Conservation (phyloP, 371 early-diverging fungal genomes). For the Spiromyces aspiralis region DNA sequence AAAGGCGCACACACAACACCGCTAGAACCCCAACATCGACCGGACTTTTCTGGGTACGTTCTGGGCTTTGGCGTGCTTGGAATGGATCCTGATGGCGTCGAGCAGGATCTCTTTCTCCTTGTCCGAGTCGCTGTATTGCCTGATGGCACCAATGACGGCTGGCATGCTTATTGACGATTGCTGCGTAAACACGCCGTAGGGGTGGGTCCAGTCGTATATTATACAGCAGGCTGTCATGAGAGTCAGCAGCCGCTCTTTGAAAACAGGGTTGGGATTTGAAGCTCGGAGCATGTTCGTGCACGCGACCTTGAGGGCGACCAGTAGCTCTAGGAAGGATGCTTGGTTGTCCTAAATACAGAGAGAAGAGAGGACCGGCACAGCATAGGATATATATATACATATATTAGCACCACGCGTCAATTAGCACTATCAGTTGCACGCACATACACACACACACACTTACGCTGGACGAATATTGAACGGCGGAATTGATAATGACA, state of each 20-base stretch:
- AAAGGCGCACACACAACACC: no score
- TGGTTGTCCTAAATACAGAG: not conserved
- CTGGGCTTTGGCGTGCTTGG: not conserved
- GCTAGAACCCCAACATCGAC: not conserved
- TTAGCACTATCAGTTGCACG: no score
- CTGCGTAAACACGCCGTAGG: not conserved
- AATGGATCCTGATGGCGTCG: not conserved
- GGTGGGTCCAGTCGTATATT: not conserved
- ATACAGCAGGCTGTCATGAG: not conserved
- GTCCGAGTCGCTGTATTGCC: not conserved
- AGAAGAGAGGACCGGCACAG: no score
- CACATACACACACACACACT: no score
- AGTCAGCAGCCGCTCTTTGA: not conserved
- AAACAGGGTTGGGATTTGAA: not conserved
- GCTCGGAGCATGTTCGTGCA: not conserved
- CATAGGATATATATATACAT: no score
- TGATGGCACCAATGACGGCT: not conserved
- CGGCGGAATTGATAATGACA: constrained; percentile 26
- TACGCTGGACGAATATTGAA: not conserved
- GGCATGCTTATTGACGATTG: not conserved
- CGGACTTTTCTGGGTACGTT: not conserved
- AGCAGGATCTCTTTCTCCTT: not conserved
- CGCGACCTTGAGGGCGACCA: not conserved
- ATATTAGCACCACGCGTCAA: no score
- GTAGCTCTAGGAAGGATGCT: not conserved